Conservation (phyloP, 2,329 filamentous ascomycete species). For the Trichoderma polysporum region DNA sequence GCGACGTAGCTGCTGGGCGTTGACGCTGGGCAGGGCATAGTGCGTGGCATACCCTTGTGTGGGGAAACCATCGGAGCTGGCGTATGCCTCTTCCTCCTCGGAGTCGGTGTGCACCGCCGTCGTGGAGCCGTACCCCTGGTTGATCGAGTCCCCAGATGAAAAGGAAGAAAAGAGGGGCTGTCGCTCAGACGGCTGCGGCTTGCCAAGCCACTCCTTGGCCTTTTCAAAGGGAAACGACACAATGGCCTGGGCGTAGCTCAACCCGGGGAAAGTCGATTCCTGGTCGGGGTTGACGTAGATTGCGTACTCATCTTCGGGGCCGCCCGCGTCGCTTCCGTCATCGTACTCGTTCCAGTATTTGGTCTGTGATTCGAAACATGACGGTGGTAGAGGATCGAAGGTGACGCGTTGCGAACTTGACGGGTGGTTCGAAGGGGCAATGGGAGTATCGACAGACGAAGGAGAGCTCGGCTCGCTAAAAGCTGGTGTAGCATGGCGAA, state of each 20-base stretch:
- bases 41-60: conserved; percentile 52
- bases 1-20: conserved; percentile 49
- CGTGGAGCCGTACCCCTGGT: conserved; percentile 34
- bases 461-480: conserved; percentile 43
- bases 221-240: conserved; percentile 51
- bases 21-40: conserved; percentile 54
- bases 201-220: conserved; percentile 51
- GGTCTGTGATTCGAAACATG: conserved; percentile 31
- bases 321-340: conserved; percentile 68
- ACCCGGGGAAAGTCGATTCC: conserved; percentile 58
- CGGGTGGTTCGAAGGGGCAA: background rate
- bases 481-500: conserved; percentile 47
- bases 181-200: conserved; percentile 28
- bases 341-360: conserved; percentile 89
- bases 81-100: conserved; percentile 49
- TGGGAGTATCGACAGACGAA: conserved; percentile 29
- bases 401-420: conserved; percentile 23
- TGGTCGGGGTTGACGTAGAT: conserved; percentile 74
- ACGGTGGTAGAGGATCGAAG: conserved; percentile 36
- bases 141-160: conserved; percentile 23
- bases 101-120: conserved; percentile 37
- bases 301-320: conserved; percentile 62
- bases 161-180: conserved; percentile 23
- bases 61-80: conserved; percentile 53
- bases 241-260: conserved; percentile 58